These are phyloP conservation scores for Debaryomycetaceae sp. DNA, from an alignment of 1,139 yeast species.

Conservation along the genomic window DNA sequence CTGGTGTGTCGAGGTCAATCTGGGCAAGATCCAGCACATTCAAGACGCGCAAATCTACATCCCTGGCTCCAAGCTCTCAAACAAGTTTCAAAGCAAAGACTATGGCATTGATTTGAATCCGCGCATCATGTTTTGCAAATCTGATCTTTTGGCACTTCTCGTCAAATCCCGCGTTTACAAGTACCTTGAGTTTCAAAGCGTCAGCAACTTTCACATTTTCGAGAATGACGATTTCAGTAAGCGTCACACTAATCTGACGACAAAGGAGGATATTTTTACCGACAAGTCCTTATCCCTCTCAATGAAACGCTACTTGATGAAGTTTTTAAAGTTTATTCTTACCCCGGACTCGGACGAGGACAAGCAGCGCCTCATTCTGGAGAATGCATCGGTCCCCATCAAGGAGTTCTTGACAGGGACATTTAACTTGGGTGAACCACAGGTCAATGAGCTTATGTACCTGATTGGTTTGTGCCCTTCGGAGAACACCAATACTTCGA, in stretches of 20 bases:
- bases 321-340: constrained; percentile 79
- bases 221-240: constrained; percentile 80
- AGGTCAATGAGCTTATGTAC: constrained; percentile 70
- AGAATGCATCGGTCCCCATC: constrained; percentile 47
- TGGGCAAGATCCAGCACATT: constrained; percentile 37
- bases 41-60: constrained; percentile 63
- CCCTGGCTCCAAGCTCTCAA: constrained; percentile 38
- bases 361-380: constrained; percentile 40
- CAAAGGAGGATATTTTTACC: constrained; percentile 87
- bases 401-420: constrained; percentile 45
- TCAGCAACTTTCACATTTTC: constrained; percentile 81
- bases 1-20: constrained; percentile 64
- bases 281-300: constrained; percentile 68
- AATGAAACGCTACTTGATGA: constrained; percentile 82
- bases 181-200: constrained; percentile 84
- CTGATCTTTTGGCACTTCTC: constrained; percentile 69
- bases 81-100: constrained; percentile 50
- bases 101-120: constrained; percentile 90
- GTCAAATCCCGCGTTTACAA: constrained; percentile 80
- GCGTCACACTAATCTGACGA: constrained; percentile 56
- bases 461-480: constrained; percentile 74
- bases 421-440: constrained; percentile 65
- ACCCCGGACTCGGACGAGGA: constrained; percentile 49
- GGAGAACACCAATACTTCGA: constrained; percentile 51
- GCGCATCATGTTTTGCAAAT: constrained; percentile 75